Evolutionary conservation across 805 yeast species (phyloP).

Genomic region (Saccharomycopsis olivae): DNA sequence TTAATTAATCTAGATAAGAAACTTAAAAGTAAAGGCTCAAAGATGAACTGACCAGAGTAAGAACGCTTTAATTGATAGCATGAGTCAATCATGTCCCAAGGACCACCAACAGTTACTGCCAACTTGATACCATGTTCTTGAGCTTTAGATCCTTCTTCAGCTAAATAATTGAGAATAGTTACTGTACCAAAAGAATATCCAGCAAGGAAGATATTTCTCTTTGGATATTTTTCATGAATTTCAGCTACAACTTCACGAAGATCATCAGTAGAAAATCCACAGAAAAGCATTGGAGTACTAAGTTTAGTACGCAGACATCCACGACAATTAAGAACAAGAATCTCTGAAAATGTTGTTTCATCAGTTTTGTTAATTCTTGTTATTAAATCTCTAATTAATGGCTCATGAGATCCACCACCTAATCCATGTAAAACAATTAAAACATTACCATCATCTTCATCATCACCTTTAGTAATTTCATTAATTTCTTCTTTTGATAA

Average conservation of each 20-base stretch:
- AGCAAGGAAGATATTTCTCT: constrained; percentile 50
- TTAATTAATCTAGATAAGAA: constrained; percentile 34
- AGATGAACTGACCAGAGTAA: constrained; percentile 30
- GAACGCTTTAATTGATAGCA: constrained; percentile 32
- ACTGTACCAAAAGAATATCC: constrained; percentile 73
- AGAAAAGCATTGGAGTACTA: constrained; percentile 55
- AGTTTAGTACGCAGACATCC: constrained; percentile 72
- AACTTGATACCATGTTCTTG: constrained; percentile 26
- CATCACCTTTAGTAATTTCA: constrained; percentile 23
- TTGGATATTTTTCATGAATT: constrained; percentile 42
- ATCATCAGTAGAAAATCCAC: constrained; percentile 63
- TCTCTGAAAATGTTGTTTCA: constrained; percentile 36
- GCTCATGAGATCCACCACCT: constrained; percentile 74
- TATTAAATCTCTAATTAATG: constrained; percentile 41
- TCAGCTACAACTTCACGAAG: constrained; percentile 46
- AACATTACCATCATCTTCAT: constrained; percentile 38
- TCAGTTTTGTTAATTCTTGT: neutral
- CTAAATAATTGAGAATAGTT: constrained; percentile 54
- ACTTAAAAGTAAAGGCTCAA: constrained; percentile 31
- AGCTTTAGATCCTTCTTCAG: constrained; percentile 31
- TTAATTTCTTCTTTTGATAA: constrained; percentile 36
- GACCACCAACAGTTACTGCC: constrained; percentile 51
- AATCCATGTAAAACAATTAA: constrained; percentile 60
- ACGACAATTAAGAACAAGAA: constrained; percentile 55
- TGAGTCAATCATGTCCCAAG: constrained; percentile 62